These are phyloP conservation scores for Kentomonas sorsogonicus DNA, from an alignment of 208 protist species.

Conservation along the genomic window DNA sequence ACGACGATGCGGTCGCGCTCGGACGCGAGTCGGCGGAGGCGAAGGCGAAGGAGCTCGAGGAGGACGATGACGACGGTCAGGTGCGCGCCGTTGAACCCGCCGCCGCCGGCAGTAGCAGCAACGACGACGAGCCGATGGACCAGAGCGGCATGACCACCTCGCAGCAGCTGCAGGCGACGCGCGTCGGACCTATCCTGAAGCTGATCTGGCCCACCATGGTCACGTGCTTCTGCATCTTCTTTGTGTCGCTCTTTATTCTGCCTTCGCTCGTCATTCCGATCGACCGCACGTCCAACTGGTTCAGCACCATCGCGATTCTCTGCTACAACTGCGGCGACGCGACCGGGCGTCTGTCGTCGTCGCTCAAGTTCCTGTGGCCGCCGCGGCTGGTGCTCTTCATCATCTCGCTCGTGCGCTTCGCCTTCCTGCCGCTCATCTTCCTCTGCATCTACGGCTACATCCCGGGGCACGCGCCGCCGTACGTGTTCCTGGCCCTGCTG, in stretches of 20 bases:
- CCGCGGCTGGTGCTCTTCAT: slow-evolving; percentile 42
- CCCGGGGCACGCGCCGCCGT: slow-evolving; percentile 48
- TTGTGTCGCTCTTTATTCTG: slow-evolving; percentile 71
- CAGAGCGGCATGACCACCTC: slow-evolving; percentile 54
- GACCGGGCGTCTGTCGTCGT: slow-evolving; percentile 43
- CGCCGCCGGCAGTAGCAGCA: neutral
- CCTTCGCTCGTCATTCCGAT: slow-evolving; percentile 68
- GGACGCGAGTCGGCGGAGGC: slow-evolving; percentile 12
- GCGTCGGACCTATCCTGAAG: slow-evolving; percentile 47
- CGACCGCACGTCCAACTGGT: slow-evolving; percentile 62
- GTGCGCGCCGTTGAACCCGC: neutral
- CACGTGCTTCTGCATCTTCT: slow-evolving; percentile 68
- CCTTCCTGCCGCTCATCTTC: slow-evolving; percentile 70
- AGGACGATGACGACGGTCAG: slow-evolving; percentile 1
- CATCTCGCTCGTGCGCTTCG: slow-evolving; percentile 27
- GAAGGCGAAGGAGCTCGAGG: slow-evolving; percentile 7
- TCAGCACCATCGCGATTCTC: slow-evolving; percentile 73
- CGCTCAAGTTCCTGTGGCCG: slow-evolving; percentile 42
- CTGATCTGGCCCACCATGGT: slow-evolving; percentile 59
- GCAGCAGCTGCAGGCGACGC: slow-evolving; percentile 47
- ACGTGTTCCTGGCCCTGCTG: slow-evolving; percentile 49
- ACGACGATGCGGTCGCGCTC: slow-evolving; percentile 1
- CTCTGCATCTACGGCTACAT: slow-evolving; percentile 78
- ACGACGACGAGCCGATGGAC: slow-evolving; percentile 10
- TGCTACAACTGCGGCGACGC: slow-evolving; percentile 79